Evolutionary conservation across 2,329 filamentous ascomycete genomes (phyloP).

Genomic region (Tolypocladium pustulatum): DNA sequence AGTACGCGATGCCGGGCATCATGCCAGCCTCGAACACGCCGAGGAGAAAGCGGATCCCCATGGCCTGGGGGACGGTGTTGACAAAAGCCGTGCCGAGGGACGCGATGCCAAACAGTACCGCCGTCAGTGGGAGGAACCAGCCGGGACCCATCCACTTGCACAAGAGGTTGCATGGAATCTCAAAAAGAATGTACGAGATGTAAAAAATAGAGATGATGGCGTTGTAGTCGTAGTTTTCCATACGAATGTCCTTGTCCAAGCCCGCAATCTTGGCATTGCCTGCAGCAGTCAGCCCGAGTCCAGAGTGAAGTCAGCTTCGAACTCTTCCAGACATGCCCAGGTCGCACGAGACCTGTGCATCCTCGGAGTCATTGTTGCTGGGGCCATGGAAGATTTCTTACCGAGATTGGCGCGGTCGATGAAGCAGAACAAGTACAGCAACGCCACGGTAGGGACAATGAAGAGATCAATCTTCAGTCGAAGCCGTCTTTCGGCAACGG

Average conservation of each 20-base stretch:
- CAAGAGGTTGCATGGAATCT: slow-evolving; percentile 57
- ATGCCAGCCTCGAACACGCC: slow-evolving; percentile 64
- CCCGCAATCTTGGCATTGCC: slow-evolving; percentile 61
- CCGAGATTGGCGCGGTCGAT: slow-evolving; percentile 68
- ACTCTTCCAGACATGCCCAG: background rate
- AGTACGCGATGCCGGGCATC: slow-evolving; percentile 65
- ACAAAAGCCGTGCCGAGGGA: slow-evolving; percentile 60
- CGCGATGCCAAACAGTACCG: slow-evolving; percentile 51
- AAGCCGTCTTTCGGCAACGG: slow-evolving; percentile 44
- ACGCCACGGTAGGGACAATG: slow-evolving; percentile 53
- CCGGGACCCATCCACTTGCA: slow-evolving; percentile 65
- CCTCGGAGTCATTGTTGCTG: too few species aligned
- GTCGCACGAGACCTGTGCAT: background rate
- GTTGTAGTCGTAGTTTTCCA: slow-evolving; percentile 60
- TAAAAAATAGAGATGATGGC: slow-evolving; percentile 58
- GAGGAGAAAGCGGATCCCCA: slow-evolving; percentile 56
- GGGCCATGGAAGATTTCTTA: slow-evolving; percentile 16
- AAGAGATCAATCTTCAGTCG: slow-evolving; percentile 55
- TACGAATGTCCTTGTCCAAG: slow-evolving; percentile 48
- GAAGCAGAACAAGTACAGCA: slow-evolving; percentile 64
- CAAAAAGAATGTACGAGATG: slow-evolving; percentile 62
- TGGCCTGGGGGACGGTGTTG: slow-evolving; percentile 36
- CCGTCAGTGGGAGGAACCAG: slow-evolving; percentile 56
- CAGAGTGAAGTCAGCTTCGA: background rate
- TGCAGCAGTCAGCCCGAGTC: slow-evolving; percentile 13